Percentiles rank a stretch among this genome's conserved stretches.
These are phyloP conservation scores for Protea cynaroides DNA, from an alignment of 164 flowering plant genomes.

Conservation along the genomic window DNA sequence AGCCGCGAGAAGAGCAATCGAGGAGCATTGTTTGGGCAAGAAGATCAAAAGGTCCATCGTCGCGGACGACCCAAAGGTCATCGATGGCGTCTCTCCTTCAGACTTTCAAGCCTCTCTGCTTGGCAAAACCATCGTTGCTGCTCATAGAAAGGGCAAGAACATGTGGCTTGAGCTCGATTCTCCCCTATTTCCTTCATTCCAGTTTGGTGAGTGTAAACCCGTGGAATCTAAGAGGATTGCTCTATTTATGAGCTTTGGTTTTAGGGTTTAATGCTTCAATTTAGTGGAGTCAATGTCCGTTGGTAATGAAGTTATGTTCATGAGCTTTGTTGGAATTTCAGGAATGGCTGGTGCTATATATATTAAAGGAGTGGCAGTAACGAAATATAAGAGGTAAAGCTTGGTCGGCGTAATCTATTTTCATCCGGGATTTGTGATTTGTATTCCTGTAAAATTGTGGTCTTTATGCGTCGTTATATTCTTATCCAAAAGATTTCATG, in stretches of 20 bases:
- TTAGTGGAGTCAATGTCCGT: neutral
- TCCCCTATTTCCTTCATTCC: conserved; percentile 94
- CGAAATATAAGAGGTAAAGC: conserved; percentile 70
- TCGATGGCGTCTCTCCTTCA: conserved; percentile 64
- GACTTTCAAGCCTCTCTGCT: conserved; percentile 64
- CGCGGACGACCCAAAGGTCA: conserved; percentile 81
- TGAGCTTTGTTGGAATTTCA: conserved; percentile 26
- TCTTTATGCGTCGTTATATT: too few species aligned
- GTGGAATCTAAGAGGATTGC: neutral
- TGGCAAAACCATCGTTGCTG: conserved; percentile 75
- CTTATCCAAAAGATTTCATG: too few species aligned
- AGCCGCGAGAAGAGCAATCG: conserved; percentile 83
- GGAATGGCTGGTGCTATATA: conserved; percentile 96
- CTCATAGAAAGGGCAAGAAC: conserved; percentile 90
- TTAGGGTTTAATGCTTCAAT: conserved; percentile 14
- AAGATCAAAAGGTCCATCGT: conserved; percentile 47
- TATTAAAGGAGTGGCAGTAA: conserved; percentile 83
- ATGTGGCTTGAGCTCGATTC: conserved; percentile 87
- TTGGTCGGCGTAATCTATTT: neutral
- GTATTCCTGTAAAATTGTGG: neutral
- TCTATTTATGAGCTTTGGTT: neutral
- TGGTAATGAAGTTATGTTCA: neutral
- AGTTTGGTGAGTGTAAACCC: conserved; percentile 53
- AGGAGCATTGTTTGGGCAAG: conserved; percentile 67
- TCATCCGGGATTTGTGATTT: neutral